Evolutionary conservation across 2,329 filamentous ascomycete genomes (phyloP).

Genomic region (Diaporthe citriasiana): DNA sequence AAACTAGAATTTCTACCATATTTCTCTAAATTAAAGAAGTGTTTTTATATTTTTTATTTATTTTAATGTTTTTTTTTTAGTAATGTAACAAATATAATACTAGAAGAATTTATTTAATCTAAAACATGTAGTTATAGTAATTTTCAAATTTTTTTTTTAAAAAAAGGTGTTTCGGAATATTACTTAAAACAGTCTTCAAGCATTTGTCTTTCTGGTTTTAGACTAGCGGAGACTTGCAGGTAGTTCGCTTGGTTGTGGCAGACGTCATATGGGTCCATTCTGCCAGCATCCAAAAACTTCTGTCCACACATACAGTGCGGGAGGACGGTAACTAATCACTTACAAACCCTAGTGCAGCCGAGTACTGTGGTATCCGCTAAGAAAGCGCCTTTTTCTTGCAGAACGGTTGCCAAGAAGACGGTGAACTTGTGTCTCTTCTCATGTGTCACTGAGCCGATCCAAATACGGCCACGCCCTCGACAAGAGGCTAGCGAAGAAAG

Average conservation of each 20-base stretch:
- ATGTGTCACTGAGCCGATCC: constrained; percentile 34
- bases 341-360: not conserved
- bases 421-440: constrained; percentile 18
- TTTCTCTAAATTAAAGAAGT: too few species aligned
- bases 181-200: not conserved
- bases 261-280: not conserved
- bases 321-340: not conserved
- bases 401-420: constrained; percentile 21
- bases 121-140: too few species aligned
- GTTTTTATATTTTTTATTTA: not conserved
- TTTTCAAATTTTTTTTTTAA: not conserved
- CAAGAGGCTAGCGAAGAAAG: not conserved
- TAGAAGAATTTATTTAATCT: too few species aligned
- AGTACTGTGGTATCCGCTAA: constrained; percentile 18
- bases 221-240: not conserved
- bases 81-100: too few species aligned
- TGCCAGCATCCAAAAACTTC: not conserved
- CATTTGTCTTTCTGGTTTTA: not conserved
- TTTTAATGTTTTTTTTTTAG: not conserved
- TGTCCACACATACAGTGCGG: constrained; percentile 24
- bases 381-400: constrained; percentile 14
- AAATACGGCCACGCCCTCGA: constrained; percentile 15
- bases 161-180: not conserved
- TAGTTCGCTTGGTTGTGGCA: too few species aligned
- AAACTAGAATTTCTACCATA: not conserved